Percentiles rank a stretch among this genome's conserved stretches.
phyloP scores from a whole-genome alignment of 2,329 filamentous ascomycete species.

The Pseudogymnoascus destructans region DNA sequence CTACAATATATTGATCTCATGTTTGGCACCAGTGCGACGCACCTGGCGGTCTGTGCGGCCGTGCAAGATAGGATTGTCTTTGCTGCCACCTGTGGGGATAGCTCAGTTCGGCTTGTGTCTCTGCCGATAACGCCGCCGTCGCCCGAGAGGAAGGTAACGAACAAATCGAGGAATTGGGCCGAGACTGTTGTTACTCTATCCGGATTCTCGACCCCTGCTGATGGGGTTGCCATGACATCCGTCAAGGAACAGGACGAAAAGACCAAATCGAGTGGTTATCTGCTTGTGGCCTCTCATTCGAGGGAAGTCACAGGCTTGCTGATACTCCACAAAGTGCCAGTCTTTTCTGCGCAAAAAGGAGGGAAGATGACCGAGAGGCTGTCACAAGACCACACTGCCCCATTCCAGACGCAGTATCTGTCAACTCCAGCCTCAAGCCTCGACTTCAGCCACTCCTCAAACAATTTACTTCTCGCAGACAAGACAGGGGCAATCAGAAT shows the following conservation, averaged over 20 bases:
- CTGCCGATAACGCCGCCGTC: conserved; percentile 50
- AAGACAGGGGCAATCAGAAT: conserved; percentile 44
- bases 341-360: conserved; percentile 22
- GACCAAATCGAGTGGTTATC: conserved; percentile 26
- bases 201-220: conserved; percentile 39
- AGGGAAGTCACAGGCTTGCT: conserved; percentile 45
- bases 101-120: conserved; percentile 43
- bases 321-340: conserved; percentile 43
- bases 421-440: conserved; percentile 41
- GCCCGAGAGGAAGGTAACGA: conserved; percentile 42
- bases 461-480: conserved; percentile 45
- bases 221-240: conserved; percentile 43
- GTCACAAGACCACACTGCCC: conserved; percentile 27
- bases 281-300: conserved; percentile 48
- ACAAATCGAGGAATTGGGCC: conserved; percentile 46
- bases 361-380: conserved; percentile 29
- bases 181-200: conserved; percentile 42
- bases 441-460: conserved; percentile 44
- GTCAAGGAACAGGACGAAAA: conserved; percentile 19
- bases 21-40: conserved; percentile 41
- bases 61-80: conserved; percentile 48
- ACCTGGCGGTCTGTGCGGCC: conserved; percentile 39
- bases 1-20: conserved; percentile 49
- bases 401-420: conserved; percentile 49
- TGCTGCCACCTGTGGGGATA: conserved; percentile 44